Conservation (phyloP, 345 rosid species). For the Boechera retrofracta region DNA sequence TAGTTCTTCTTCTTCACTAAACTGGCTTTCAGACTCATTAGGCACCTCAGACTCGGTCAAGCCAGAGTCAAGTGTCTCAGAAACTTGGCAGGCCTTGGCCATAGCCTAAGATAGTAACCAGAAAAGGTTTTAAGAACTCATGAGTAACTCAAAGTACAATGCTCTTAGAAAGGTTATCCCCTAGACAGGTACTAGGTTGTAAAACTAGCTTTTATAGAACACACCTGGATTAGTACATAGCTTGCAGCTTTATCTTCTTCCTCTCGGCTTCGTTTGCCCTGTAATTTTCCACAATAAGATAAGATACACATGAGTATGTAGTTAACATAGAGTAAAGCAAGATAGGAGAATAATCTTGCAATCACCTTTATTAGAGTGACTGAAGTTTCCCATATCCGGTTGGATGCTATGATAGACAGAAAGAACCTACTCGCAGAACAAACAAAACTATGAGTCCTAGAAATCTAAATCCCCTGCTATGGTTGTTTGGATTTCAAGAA, state of each 20-base stretch:
- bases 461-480: not conserved
- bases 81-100: conserved; percentile 77
- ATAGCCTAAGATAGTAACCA: conserved; percentile 63
- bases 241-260: conserved; percentile 85
- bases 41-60: conserved; percentile 64
- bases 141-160: conserved; percentile 7
- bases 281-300: not conserved
- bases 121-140: conserved; percentile 10
- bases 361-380: conserved; percentile 76
- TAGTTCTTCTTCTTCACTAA: conserved; percentile 75
- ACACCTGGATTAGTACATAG: conserved; percentile 66
- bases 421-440: conserved; percentile 57
- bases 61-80: conserved; percentile 53
- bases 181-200: not conserved
- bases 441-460: not conserved
- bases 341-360: not conserved
- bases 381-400: conserved; percentile 59
- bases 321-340: conserved; percentile 5
- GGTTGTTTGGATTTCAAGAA: not conserved
- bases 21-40: conserved; percentile 56
- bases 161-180: not conserved
- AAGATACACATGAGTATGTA: not conserved
- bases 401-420: conserved; percentile 73
- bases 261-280: conserved; percentile 76
- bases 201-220: conserved; percentile 20